Conservation (phyloP, 345 rosid species). For the Eucalyptus polybractea region DNA sequence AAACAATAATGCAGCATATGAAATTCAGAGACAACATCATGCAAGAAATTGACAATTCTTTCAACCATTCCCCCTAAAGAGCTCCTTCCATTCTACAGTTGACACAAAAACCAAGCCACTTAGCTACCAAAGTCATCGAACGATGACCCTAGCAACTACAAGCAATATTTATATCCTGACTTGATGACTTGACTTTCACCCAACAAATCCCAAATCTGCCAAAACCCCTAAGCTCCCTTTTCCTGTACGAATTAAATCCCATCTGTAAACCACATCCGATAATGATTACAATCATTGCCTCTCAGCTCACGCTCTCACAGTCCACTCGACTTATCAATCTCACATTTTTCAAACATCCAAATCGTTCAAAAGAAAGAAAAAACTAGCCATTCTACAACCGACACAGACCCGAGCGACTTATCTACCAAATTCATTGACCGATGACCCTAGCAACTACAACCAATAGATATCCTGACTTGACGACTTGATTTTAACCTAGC, state of each 20-base stretch:
- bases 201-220: neutral
- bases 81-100: neutral
- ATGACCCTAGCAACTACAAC: neutral
- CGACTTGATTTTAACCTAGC: neutral
- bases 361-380: no score
- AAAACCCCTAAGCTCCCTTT: neutral
- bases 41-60: neutral
- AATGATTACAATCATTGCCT: neutral
- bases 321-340: neutral
- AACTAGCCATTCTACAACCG: neutral
- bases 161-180: neutral
- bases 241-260: neutral
- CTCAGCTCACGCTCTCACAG: neutral
- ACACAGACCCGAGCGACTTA: neutral
- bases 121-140: neutral
- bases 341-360: neutral
- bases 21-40: neutral
- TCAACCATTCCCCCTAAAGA: neutral
- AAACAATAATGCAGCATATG: neutral
- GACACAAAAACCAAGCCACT: neutral
- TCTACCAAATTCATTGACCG: neutral
- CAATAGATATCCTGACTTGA: neutral
- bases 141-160: neutral
- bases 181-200: neutral
- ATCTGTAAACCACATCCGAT: neutral